These are phyloP conservation scores for Mycena amicta DNA, from an alignment of 768 basidiomycete species.

Conservation along the genomic window DNA sequence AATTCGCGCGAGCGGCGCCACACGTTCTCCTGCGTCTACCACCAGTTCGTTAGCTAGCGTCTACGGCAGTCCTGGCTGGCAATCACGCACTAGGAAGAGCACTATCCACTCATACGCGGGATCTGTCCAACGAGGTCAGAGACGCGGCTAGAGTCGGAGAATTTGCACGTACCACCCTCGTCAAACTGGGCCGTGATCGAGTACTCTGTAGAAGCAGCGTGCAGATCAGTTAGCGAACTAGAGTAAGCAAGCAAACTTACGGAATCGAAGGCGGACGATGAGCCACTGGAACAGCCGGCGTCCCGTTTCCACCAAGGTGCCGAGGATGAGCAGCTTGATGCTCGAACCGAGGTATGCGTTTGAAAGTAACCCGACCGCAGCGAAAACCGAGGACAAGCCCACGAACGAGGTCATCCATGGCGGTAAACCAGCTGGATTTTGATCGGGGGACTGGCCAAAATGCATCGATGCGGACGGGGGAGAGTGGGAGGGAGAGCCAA, in stretches of 20 bases:
- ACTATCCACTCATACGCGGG: constrained; percentile 54
- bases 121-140: too few species aligned
- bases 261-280: constrained; percentile 39
- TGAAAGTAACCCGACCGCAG: constrained; percentile 5
- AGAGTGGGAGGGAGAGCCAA: background rate
- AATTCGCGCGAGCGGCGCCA: constrained; percentile 48
- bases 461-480: background rate
- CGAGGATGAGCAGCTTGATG: constrained; percentile 12
- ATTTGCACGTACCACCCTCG: too few species aligned
- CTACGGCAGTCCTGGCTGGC: too few species aligned
- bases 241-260: constrained; percentile 29
- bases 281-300: constrained; percentile 27
- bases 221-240: background rate
- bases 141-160: too few species aligned
- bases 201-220: constrained; percentile 37
- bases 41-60: too few species aligned
- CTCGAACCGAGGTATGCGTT: constrained; percentile 15
- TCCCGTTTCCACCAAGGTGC: constrained; percentile 13
- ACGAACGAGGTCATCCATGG: constrained; percentile 19
- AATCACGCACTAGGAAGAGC: constrained; percentile 40
- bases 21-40: constrained; percentile 43
- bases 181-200: constrained; percentile 47
- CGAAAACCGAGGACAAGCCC: constrained; percentile 17
- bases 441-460: background rate
- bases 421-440: background rate